A percentile compares a stretch with the other conserved stretches of the same genome.
phyloP scores from a whole-genome alignment of 495 filamentous ascomycete genomes.

The Pseudotulostoma volvatum region DNA sequence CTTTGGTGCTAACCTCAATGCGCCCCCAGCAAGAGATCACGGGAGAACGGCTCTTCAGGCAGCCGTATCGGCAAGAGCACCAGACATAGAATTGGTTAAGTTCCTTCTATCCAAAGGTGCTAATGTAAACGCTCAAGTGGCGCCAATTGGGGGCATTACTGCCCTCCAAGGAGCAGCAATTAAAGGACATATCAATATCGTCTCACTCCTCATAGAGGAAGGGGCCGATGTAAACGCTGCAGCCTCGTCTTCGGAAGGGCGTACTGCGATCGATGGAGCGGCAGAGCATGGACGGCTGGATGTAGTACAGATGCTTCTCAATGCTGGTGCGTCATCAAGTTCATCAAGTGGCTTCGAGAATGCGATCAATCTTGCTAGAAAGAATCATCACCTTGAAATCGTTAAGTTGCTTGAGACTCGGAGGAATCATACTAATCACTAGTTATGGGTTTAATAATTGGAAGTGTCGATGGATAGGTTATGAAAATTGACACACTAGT shows the following conservation, averaged over 20 bases:
- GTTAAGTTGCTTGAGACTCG: no score
- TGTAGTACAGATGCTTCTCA: constrained; percentile 18
- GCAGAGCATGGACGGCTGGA: constrained; percentile 8
- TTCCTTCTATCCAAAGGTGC: background rate
- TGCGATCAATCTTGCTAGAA: constrained; percentile 7
- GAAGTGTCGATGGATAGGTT: no score
- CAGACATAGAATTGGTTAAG: background rate
- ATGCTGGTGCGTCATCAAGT: constrained; percentile 13
- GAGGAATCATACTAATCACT: no score
- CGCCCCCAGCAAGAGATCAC: background rate
- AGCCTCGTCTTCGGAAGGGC: constrained; percentile 11
- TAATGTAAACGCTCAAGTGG: constrained; percentile 11
- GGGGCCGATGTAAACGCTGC: constrained; percentile 45
- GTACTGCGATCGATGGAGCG: constrained; percentile 13
- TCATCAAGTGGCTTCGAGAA: constrained; percentile 7
- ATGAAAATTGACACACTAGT: no score
- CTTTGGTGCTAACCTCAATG: constrained; percentile 1
- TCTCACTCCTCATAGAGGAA: constrained; percentile 17
- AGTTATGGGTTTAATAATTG: no score
- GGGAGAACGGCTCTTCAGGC: constrained; percentile 10
- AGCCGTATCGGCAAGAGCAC: background rate
- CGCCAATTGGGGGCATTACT: constrained; percentile 8
- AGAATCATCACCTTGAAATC: constrained; percentile 7
- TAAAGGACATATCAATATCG: constrained; percentile 41
- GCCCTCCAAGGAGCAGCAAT: constrained; percentile 14